These are phyloP conservation scores for Talaromyces liani DNA, from an alignment of 495 filamentous ascomycete genomes.

Conservation along the genomic window DNA sequence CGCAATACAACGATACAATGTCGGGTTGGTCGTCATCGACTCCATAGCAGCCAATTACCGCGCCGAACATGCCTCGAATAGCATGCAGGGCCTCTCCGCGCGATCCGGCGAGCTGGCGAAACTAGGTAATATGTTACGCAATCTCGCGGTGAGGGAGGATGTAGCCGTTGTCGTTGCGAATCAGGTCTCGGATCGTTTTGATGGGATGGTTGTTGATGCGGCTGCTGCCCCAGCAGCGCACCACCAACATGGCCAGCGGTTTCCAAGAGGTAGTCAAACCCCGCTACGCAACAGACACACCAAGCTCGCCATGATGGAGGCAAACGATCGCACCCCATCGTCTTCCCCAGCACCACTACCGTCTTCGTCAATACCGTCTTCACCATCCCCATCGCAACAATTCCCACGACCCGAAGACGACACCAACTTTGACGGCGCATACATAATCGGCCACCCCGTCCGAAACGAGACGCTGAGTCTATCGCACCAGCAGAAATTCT, in stretches of 20 bases:
- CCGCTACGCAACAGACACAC: constrained; percentile 9
- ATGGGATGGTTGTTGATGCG: constrained; percentile 12
- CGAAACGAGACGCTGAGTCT: constrained; percentile 53
- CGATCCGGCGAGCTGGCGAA: constrained; percentile 63
- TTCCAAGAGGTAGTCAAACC: not conserved
- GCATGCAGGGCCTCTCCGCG: constrained; percentile 26
- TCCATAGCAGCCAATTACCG: constrained; percentile 91
- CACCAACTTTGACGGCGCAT: constrained; percentile 27
- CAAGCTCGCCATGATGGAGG: not conserved
- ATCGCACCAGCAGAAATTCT: constrained; percentile 85
- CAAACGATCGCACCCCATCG: not conserved
- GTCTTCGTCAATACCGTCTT: constrained; percentile 11
- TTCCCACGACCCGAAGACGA: constrained; percentile 28
- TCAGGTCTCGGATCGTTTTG: constrained; percentile 90
- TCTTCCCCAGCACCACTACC: not conserved
- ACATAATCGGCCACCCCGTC: constrained; percentile 29
- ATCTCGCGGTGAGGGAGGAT: constrained; percentile 61
- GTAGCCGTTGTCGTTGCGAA: constrained; percentile 89
- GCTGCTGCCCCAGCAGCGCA: too few species aligned
- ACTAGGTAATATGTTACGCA: constrained; percentile 68
- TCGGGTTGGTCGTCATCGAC: constrained; percentile 81
- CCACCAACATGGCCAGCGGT: constrained; percentile 3
- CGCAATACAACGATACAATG: constrained; percentile 61
- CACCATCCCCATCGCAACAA: constrained; percentile 22
- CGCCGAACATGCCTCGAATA: constrained; percentile 58